Conservation (phyloP, 148 eudicot genomes). For the Oxyria digyna region DNA sequence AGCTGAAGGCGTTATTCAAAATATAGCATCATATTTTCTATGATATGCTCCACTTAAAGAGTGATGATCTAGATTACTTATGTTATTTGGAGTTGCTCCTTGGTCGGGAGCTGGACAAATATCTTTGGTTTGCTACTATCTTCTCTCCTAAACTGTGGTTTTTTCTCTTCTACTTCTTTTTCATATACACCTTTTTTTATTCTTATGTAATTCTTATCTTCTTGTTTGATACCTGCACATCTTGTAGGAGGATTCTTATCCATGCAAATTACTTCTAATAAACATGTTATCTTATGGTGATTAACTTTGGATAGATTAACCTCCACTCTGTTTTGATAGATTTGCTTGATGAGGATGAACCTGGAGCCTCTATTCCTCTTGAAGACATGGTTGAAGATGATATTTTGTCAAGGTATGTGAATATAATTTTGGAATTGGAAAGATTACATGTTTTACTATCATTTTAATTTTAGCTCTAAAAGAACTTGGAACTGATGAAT, state of each 20-base stretch:
- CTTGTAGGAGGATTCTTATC: not conserved
- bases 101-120: not conserved
- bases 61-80: not conserved
- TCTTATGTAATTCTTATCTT: not conserved
- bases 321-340: constrained; percentile 20
- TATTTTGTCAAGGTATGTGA: constrained; percentile 70
- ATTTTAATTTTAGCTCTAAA: not conserved
- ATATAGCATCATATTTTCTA: not conserved
- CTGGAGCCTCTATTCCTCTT: constrained; percentile 46
- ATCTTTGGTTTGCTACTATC: not conserved
- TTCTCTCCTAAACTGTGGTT: not conserved
- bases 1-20: not conserved
- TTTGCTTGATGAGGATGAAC: constrained; percentile 54
- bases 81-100: not conserved
- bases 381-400: constrained; percentile 74
- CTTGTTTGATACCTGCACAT: not conserved
- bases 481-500: not conserved
- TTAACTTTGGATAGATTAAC: not conserved
- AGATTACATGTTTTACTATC: not conserved
- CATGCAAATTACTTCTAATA: not conserved
- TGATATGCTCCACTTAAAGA: not conserved
- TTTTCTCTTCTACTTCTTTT: not conserved
- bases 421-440: not conserved
- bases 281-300: not conserved
- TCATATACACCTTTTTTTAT: not conserved